phyloP scores from a whole-genome alignment of 225 moss, liverwort and hornwort genomes.

The Pleurozium schreberi region DNA sequence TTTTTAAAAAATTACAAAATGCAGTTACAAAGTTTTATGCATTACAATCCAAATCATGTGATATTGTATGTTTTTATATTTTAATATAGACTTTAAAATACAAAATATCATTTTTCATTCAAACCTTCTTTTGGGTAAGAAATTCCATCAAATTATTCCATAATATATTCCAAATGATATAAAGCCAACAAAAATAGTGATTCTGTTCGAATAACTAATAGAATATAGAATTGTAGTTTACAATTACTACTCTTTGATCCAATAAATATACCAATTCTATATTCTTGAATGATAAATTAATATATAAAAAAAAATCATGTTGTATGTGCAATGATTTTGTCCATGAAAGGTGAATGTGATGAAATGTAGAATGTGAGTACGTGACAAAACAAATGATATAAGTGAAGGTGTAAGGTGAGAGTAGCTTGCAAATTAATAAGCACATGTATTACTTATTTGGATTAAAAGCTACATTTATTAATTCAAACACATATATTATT shows the following conservation, averaged over 20 bases:
- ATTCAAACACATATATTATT: too few relatives aligned
- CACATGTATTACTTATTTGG: background rate
- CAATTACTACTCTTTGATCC: fast-evolving
- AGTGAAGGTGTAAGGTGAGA: fast-evolving
- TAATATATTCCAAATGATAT: too few relatives aligned
- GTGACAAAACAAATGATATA: fast-evolving
- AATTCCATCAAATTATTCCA: too few relatives aligned
- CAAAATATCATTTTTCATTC: background rate
- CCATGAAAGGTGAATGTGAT: background rate
- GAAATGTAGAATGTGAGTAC: background rate
- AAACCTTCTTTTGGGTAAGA: too few relatives aligned
- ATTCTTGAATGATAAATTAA: background rate
- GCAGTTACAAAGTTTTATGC: background rate
- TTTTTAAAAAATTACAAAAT: too few relatives aligned
- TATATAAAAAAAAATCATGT: fast-evolving
- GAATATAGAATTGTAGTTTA: background rate
- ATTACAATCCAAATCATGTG: background rate
- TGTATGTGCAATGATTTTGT: background rate
- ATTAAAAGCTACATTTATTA: too few relatives aligned
- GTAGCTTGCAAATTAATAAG: background rate
- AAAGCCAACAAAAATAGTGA: too few relatives aligned
- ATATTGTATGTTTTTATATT: background rate
- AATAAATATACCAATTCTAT: background rate
- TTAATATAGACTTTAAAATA: background rate
- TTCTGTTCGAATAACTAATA: too few relatives aligned